Base-by-base conservation (phyloP, 177 flowering plant species). In the Telopea speciosissima region DNA sequence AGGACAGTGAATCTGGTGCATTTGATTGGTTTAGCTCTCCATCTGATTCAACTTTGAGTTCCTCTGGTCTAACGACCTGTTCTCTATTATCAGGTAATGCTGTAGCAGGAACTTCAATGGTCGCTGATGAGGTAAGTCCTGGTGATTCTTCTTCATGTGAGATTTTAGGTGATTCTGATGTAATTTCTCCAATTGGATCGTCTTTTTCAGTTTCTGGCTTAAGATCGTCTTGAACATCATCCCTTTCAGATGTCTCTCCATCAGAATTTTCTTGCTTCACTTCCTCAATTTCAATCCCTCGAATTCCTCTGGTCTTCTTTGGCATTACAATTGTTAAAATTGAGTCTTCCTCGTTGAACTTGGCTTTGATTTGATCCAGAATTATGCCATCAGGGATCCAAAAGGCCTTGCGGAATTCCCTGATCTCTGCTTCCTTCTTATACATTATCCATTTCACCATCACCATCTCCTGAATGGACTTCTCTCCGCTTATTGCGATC, bases 261-360 rank as follows among this genome's bases (percentile, higher is more conserved):
- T 54, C 67, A 42, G 21, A 65, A 36, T 49, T 75, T 52, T 84
- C 79, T 68, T 84, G 86, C 40, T 78, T 72, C 54, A 84, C 81
- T 77, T 89, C 88, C 78, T 83, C 84, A 63, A 86, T 80, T 63
- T 5, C 70, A 59, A 70, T 44, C 17, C 86, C 85, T 21, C 56
- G 73, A 33, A 86, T 76, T 68, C 89, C 97, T 75, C 76, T 81
- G 2, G 54, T 80, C 36, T 40, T 70, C 62, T 89, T 91, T 0
- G 90, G 92, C 89, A 91, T 87, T 24, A 52, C 61, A 70, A 91
- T 82, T 3, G 81, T 79, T 61, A 88, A 70, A 63, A 73, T 67
- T 0, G 86, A 68, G 22, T 85, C 86, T 22, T 85, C 82, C 6
- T 85, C 81, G 62, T 83, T 74, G 49, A 80, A 88, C 65, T 67